phyloP scores from a whole-genome alignment of 345 rosid genomes.

The Eucalyptus curtisii region DNA sequence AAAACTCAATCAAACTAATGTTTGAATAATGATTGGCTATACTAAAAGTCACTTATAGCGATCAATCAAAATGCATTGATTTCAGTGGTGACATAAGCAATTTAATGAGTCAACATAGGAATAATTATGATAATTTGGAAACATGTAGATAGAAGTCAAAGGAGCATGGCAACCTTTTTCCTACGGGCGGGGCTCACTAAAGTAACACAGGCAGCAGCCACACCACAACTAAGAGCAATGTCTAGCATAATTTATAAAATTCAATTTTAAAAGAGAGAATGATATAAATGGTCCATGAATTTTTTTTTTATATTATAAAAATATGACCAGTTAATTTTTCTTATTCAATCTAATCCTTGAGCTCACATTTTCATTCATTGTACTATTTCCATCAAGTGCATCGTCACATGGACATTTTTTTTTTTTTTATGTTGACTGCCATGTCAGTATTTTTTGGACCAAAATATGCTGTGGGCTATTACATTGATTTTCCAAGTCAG shows the following conservation, averaged over 20 bases:
- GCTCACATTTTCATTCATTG: neutral
- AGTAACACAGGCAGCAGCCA: neutral
- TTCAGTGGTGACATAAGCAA: neutral
- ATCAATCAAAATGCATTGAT: neutral
- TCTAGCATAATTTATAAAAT: neutral
- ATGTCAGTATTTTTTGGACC: neutral
- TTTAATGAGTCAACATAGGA: neutral
- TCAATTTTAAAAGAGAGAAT: neutral
- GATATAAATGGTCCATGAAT: rapidly evolving
- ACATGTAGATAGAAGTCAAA: neutral
- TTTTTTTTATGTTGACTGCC: neutral
- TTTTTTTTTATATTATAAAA: neutral
- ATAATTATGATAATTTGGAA: neutral
- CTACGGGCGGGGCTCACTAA: neutral
- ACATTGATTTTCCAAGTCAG: neutral
- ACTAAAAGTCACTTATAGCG: neutral
- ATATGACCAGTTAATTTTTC: neutral
- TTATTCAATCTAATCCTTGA: neutral
- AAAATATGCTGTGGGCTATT: neutral
- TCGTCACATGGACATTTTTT: neutral
- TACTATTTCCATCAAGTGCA: neutral
- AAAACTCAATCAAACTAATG: neutral
- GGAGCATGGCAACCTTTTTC: neutral
- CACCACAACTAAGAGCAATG: neutral
- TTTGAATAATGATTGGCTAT: neutral